Conservation (phyloP, 768 basidiomycete species). For the Lentinus brumalis region DNA sequence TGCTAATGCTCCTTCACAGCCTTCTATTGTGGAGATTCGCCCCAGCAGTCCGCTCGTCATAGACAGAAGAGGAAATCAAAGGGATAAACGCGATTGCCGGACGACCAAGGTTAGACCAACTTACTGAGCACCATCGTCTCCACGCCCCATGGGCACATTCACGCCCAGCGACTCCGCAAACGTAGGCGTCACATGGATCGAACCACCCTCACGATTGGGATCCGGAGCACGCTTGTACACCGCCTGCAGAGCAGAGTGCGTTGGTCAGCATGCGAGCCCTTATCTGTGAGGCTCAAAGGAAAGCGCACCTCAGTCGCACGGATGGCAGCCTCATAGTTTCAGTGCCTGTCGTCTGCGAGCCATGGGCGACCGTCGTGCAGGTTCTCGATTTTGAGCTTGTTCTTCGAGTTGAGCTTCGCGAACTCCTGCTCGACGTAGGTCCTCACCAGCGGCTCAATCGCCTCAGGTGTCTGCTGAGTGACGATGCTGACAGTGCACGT, state of each 20-base stretch:
- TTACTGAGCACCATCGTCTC: constrained; percentile 93
- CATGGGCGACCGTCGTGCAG: constrained; percentile 88
- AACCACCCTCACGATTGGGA: constrained; percentile 89
- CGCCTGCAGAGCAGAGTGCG: constrained; percentile 26
- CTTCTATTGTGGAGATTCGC: background rate
- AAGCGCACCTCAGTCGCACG: constrained; percentile 69
- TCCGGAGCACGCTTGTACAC: constrained; percentile 79
- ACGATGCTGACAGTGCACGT: constrained; percentile 53
- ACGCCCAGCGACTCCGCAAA: constrained; percentile 88
- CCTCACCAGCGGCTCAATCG: constrained; percentile 69
- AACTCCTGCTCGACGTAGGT: constrained; percentile 78
- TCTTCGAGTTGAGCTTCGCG: constrained; percentile 83
- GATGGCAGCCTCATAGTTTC: constrained; percentile 90
- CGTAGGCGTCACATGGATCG: constrained; percentile 90
- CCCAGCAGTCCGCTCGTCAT: constrained; percentile 3
- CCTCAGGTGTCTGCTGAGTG: constrained; percentile 79
- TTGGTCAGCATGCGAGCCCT: background rate
- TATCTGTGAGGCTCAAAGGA: too few relatives aligned
- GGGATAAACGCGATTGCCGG: too few relatives aligned
- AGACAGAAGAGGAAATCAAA: background rate
- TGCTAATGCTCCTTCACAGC: background rate
- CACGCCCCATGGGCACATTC: constrained; percentile 93
- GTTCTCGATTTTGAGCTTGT: constrained; percentile 69
- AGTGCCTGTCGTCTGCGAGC: constrained; percentile 84
- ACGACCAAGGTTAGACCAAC: constrained; percentile 31